These are phyloP conservation scores for Wallacemonas sp. DNA, from an alignment of 208 protist genomes.

Conservation along the genomic window DNA sequence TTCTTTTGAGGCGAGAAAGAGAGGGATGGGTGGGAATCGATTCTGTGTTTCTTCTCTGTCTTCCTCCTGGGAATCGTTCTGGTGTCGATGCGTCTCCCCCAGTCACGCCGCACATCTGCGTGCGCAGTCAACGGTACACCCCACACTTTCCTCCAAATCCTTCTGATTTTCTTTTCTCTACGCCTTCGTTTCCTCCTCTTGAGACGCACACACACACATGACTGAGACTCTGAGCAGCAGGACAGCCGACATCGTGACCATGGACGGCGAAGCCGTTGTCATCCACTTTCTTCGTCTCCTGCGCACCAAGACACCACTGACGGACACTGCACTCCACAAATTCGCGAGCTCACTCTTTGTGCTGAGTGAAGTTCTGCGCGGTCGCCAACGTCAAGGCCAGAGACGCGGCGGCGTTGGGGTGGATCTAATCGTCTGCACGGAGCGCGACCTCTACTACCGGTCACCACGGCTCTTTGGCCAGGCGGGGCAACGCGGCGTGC, in stretches of 20 bases:
- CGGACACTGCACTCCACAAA: neutral
- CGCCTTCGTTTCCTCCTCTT: too few relatives aligned
- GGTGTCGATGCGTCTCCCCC: too few relatives aligned
- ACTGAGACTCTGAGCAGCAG: too few relatives aligned
- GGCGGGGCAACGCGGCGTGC: slow-evolving; percentile 31
- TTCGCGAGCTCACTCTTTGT: slow-evolving; percentile 4
- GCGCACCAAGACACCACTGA: neutral
- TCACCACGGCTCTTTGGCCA: slow-evolving; percentile 52
- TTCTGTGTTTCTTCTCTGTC: slow-evolving; percentile 15
- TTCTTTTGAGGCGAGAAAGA: too few relatives aligned
- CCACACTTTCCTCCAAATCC: too few relatives aligned
- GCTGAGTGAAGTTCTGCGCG: slow-evolving; percentile 10
- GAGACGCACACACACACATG: neutral
- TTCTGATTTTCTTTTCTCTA: too few relatives aligned
- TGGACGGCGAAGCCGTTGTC: slow-evolving; percentile 14
- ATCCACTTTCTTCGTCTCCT: slow-evolving; percentile 19
- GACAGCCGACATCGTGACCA: too few relatives aligned
- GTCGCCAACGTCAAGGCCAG: slow-evolving; percentile 12
- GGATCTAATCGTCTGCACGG: slow-evolving; percentile 55
- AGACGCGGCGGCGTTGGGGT: too few relatives aligned
- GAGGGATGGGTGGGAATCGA: too few relatives aligned
- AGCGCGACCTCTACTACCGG: slow-evolving; percentile 82
- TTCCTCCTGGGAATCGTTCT: neutral
- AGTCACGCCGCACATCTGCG: too few relatives aligned
- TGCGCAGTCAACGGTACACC: too few relatives aligned